Base-by-base conservation (phyloP, 371 early-diverging fungal species). In the Dentiscutata heterogama region DNA sequence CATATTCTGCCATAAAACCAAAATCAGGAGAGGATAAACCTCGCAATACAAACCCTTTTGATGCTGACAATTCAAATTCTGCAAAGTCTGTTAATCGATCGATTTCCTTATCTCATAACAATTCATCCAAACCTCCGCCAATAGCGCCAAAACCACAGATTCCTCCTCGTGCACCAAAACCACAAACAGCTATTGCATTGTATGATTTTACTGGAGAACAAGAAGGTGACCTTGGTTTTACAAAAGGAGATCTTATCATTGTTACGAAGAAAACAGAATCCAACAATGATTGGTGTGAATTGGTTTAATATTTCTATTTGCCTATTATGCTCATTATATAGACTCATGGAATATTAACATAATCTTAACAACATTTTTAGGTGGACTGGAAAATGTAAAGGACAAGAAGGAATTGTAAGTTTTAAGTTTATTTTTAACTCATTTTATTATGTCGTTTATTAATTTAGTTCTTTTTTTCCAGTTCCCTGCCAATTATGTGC, bases 401-500 rank as follows among this genome's bases (percentile, higher is more conserved):
- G 92, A 35, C 83, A 85, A 77, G 89, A 88, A 79, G 96, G 96
- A 39, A 83, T 86, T 14, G 91, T 91, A 89, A 89, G 88, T 88
- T 20, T 54, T 51, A 31, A 10, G 4, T 50, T 2, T 68, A 25
- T 31, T 73, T 25, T 27, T n/a, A 16, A 25, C 6, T 22, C 13
- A 27, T 35, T 56, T 25, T 67, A 64, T 46, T 6, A 10, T 3
- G 50, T 75, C 31, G 18, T 73, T 60, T 76, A 35, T 53, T 79
- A 77, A 50, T 50, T 56, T 68, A 51, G n/a, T n/a, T 29, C 58
- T 65, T 46, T 29, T 11, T 54, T 73, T 63, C 39, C 86, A 89
- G 86, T 95, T 96, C 86, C 96, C 96, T 29, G 94, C 94, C 64
- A 96, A 95, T 85, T 96, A 95, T 86, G 92, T 95, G 16, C 84